Base-by-base conservation (phyloP, 306 rosid genomes). In the Abrus pulchellus region DNA sequence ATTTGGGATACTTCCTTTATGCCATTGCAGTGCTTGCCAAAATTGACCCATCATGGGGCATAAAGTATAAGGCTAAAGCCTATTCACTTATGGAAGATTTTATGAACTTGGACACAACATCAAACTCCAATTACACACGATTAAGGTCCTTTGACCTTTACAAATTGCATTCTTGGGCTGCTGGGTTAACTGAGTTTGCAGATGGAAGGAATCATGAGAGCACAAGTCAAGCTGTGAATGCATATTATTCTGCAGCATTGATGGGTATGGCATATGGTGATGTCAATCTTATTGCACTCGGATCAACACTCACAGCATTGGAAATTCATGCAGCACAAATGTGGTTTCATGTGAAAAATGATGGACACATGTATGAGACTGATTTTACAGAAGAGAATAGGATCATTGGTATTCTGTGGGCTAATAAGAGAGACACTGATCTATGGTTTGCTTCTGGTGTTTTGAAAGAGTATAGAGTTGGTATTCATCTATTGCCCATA, bases 131-230 rank as follows among this genome's bases (percentile, higher is more conserved):
- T 41, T 92, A 92, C 64, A 86, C 98, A 0, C 93, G 88, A 1
- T 64, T 91, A 13, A 88, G 98, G 79, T 89, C 94, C 77, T 94
- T 92, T n/a, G 98, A 94, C 62, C 68, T 86, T 4, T 94, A 86
- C 28, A 86, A 75, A 34, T 78, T 94, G 70, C 98, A 94, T 62
- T 94, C 98, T 1, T 94, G 98, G 98, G 97, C 97, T 13, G 89
- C 89, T 28, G 97, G 98, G n/a, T 76, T 94, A 63, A 85, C 91
- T 10, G 98, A 92, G 74, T 94, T 88, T 48, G 79, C 78, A 0
- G 98, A 92, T 34, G 97, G 98, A 65, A 85, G 98, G 75, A 92
- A 92, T 44, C 94, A 94, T 33, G 97, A 94, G 82, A 92, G 97
- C 79, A 84, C 94, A 0, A 91, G 98, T n/a, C 94, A 92, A 78